Evolutionary conservation across 2,329 filamentous ascomycete species (phyloP), one percentile per base, ranked within the genome.

Genomic region (Calonectria montana): DNA sequence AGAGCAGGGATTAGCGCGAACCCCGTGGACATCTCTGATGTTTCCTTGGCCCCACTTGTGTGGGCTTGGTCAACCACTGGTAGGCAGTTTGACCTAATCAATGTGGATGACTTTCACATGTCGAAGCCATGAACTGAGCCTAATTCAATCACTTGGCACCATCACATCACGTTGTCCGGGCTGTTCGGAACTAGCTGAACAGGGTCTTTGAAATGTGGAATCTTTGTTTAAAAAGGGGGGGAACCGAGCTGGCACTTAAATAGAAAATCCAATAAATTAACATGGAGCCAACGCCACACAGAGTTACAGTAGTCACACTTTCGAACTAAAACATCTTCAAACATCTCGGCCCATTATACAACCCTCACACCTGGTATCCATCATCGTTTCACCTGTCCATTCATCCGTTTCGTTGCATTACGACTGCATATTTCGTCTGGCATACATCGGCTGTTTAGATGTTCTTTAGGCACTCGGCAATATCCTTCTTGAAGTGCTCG

Each of bases 401-500:
- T 53, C 55, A 31, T 71, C 64, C 64, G n/a, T 55, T 67, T 50
- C 64, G 31, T 35, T 48, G 59, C 57, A 53, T 65, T 62, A 50
- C 31, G 45, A 62, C 72, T 48, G 43, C 43, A 48, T 55, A 47
- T 70, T 66, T 48, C 61, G 45, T 67, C 48, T 29, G 35, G 37
- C 53, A 27, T 29, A 59, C 31, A 35, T 31, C 47, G 29, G 6
- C 53, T 57, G 25, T 65, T 75, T 74, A 81, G 39, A 62, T 57
- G 64, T 73, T 75, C 81, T 84, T 83, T 65, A 85, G 77, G 69
- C 80, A 81, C 50, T 83, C 82, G n/a, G 84, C 78, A 65, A 91
- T 90, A 66, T 90, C 84, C 78, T 86, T 84, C 77, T 84, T 84
- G 79, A 89, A 91, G 64, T 82, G 83, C 43, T 87, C 85, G 76